phyloP scores from a whole-genome alignment of 306 rosid genomes.

The Rosa persica region DNA sequence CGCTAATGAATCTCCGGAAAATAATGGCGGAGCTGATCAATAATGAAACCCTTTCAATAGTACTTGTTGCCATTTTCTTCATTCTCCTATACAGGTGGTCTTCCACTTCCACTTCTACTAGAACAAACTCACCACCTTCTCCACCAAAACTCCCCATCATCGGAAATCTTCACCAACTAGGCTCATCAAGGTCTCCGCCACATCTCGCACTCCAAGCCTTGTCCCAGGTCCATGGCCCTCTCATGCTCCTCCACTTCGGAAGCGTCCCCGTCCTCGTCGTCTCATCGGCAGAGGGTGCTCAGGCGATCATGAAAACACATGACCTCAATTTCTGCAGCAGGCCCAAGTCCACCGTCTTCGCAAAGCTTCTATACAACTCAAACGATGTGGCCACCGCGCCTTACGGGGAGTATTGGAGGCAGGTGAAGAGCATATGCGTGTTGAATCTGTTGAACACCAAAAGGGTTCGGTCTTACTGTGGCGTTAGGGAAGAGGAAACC shows the following conservation, averaged over 20 bases:
- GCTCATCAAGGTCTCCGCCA: not conserved
- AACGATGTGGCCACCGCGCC: conserved; percentile 37
- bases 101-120: not conserved
- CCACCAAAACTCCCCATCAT: conserved; percentile 47
- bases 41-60: not conserved
- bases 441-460: conserved; percentile 30
- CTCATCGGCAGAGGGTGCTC: conserved; percentile 42
- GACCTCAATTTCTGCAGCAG: conserved; percentile 30
- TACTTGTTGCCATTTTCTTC: not conserved
- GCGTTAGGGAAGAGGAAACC: conserved; percentile 31
- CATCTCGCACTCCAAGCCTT: conserved; percentile 33
- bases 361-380: conserved; percentile 27
- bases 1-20: not conserved
- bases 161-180: conserved; percentile 52
- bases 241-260: conserved; percentile 52
- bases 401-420: conserved; percentile 52
- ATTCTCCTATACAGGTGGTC: conserved; percentile 21
- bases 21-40: not conserved
- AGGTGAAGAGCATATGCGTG: conserved; percentile 25
- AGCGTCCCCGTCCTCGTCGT: conserved; percentile 31
- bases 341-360: not conserved
- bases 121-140: conserved; percentile 36
- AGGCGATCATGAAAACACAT: conserved; percentile 43
- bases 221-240: conserved; percentile 40
- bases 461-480: conserved; percentile 31